A percentile compares a stretch with the other conserved stretches of the same genome.
Conservation (phyloP, 495 filamentous ascomycete genomes). For the Neurospora pannonica region DNA sequence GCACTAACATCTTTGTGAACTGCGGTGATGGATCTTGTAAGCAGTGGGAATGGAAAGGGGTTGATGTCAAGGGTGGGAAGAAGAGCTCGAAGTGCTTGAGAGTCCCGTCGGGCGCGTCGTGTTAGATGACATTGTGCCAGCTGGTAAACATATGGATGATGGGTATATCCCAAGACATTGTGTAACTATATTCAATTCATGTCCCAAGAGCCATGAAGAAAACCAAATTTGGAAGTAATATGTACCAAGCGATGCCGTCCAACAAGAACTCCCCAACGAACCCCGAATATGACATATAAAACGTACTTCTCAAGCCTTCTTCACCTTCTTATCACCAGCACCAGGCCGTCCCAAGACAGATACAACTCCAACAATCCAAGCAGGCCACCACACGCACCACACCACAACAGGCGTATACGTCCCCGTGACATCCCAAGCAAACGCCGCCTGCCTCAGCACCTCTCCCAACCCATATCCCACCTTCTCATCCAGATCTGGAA, state of each 20-base stretch:
- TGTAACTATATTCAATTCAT: neutral
- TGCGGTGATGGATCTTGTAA: constrained; percentile 40
- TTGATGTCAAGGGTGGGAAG: constrained; percentile 39
- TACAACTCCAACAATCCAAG: constrained; percentile 61
- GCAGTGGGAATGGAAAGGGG: constrained; percentile 41
- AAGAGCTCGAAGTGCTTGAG: constrained; percentile 32
- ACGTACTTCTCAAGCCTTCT: constrained; percentile 17
- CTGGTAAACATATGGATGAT: neutral
- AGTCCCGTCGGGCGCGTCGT: neutral
- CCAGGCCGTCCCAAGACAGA: constrained; percentile 28
- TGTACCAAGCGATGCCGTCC: neutral
- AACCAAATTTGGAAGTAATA: neutral
- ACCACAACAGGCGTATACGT: constrained; percentile 85
- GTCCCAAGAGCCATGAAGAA: neutral
- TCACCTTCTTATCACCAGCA: constrained; percentile 12
- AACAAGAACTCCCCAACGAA: neutral
- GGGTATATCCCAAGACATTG: neutral
- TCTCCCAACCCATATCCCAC: constrained; percentile 26
- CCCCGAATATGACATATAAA: neutral
- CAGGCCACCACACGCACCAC: constrained; percentile 98
- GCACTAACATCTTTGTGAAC: constrained; percentile 43
- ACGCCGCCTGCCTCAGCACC: constrained; percentile 65
- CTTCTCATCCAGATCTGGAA: constrained; percentile 32
- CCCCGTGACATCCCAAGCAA: constrained; percentile 87
- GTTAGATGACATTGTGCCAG: neutral